phyloP scores from a whole-genome alignment of 495 filamentous ascomycete species.

The Trichocladium uniseriatum region DNA sequence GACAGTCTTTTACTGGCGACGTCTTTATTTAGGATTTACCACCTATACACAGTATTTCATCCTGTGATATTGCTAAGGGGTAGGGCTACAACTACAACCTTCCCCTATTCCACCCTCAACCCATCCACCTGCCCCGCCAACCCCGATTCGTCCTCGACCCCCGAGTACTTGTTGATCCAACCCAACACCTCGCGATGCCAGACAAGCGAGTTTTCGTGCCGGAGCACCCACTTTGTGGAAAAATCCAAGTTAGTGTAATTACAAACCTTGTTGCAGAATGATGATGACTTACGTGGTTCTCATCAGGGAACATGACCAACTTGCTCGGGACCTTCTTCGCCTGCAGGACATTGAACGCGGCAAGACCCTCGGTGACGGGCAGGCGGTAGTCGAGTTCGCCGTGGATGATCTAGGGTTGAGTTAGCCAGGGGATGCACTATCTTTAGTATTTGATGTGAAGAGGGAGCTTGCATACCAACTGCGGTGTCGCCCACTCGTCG shows the following conservation, averaged over 20 bases:
- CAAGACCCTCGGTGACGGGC: slow-evolving; percentile 71
- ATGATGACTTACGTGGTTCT: slow-evolving; percentile 46
- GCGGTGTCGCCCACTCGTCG: slow-evolving; percentile 69
- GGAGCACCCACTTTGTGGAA: slow-evolving; percentile 68
- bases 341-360: slow-evolving; percentile 85
- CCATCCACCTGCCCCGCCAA: not conserved
- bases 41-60: too few species aligned
- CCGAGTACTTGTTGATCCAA: slow-evolving; percentile 81
- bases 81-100: too few species aligned
- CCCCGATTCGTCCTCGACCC: slow-evolving; percentile 31
- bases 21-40: too few species aligned
- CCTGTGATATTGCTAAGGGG: too few species aligned
- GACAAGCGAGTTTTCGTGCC: slow-evolving; percentile 79
- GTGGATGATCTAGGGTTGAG: slow-evolving; percentile 70
- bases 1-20: too few species aligned
- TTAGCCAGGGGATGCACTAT: too few species aligned
- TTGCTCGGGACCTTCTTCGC: slow-evolving; percentile 58
- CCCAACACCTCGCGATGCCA: slow-evolving; percentile 86
- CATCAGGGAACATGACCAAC: slow-evolving; percentile 77
- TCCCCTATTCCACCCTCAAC: not conserved
- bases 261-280: not conserved
- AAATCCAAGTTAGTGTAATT: too few species aligned
- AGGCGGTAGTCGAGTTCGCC: slow-evolving; percentile 87
- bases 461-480: slow-evolving; percentile 42
- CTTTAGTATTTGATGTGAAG: too few species aligned